Conservation (phyloP, 805 yeast genomes). For the Scheffersomyces lignosus region DNA sequence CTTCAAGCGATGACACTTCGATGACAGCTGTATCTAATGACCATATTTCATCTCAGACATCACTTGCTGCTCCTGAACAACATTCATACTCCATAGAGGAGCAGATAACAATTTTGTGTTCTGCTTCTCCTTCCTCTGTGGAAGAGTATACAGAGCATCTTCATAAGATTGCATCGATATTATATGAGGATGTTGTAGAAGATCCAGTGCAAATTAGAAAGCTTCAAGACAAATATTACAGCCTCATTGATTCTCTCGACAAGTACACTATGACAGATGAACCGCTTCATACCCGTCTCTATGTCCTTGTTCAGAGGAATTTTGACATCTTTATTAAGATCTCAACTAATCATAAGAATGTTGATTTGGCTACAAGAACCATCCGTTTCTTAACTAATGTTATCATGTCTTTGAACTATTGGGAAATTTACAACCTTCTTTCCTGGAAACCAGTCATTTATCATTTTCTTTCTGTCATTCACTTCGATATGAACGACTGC, state of each 20-base stretch:
- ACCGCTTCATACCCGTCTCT: slow-evolving; percentile 31
- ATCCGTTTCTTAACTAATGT: slow-evolving; percentile 39
- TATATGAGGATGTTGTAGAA: slow-evolving; percentile 17
- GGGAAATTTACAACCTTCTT: slow-evolving; percentile 44
- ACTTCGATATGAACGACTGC: slow-evolving; percentile 42
- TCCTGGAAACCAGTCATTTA: slow-evolving; percentile 44
- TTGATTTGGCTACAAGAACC: slow-evolving; percentile 33
- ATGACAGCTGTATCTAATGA: background rate
- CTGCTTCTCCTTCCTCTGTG: slow-evolving; percentile 28
- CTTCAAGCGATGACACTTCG: background rate
- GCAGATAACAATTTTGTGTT: slow-evolving; percentile 22
- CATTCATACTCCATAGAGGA: slow-evolving; percentile 21
- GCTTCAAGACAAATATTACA: slow-evolving; percentile 24
- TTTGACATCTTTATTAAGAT: slow-evolving; percentile 39
- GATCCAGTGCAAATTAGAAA: slow-evolving; percentile 11
- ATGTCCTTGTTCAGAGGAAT: slow-evolving; percentile 36
- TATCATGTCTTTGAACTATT: slow-evolving; percentile 40
- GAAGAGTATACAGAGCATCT: slow-evolving; percentile 41
- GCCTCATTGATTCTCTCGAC: slow-evolving; percentile 24
- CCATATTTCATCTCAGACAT: background rate
- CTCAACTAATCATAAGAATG: slow-evolving; percentile 28
- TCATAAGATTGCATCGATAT: slow-evolving; percentile 26
- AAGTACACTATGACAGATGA: slow-evolving; percentile 20
- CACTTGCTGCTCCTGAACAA: background rate
- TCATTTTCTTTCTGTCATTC: slow-evolving; percentile 38